phyloP scores from a whole-genome alignment of 2,329 filamentous ascomycete genomes.

The Penicillium aurantiogriseum region DNA sequence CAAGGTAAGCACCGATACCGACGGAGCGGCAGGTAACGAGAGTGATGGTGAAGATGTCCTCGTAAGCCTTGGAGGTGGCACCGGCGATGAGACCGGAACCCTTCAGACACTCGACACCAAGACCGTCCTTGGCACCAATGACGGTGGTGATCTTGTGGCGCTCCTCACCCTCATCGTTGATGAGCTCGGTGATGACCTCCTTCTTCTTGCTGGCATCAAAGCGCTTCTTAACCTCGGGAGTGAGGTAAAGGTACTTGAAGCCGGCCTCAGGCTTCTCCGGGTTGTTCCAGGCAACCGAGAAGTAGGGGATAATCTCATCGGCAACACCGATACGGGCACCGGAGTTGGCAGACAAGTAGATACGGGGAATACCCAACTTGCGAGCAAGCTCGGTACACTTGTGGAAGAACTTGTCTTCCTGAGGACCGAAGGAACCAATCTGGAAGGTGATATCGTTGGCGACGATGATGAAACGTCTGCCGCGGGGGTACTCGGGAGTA shows the following conservation, averaged over 20 bases:
- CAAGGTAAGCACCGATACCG: constrained; percentile 98
- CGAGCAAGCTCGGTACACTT: constrained; percentile 97
- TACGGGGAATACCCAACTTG: constrained; percentile 90
- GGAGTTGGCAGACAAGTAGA: constrained; percentile 98
- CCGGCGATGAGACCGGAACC: constrained; percentile 97
- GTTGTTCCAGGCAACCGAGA: constrained; percentile 96
- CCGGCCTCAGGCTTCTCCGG: constrained; percentile 74
- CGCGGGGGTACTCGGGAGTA: constrained; percentile 91
- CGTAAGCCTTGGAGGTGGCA: constrained; percentile 93
- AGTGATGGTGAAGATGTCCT: constrained; percentile 98
- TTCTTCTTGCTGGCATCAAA: constrained; percentile 75
- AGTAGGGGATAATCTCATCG: constrained; percentile 94
- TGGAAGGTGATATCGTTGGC: constrained; percentile 99
- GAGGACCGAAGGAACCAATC: constrained; percentile 95
- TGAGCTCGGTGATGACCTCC: constrained; percentile 81
- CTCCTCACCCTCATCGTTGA: constrained; percentile 82
- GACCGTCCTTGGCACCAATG: constrained; percentile 87
- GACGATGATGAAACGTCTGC: constrained; percentile 89
- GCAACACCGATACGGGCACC: constrained; percentile 96
- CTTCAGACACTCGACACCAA: constrained; percentile 95
- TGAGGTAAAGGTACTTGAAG: constrained; percentile 97
- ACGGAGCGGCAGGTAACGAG: constrained; percentile 97
- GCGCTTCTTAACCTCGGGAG: constrained; percentile 77
- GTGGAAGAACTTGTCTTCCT: constrained; percentile 97
- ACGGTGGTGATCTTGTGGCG: constrained; percentile 93